Evolutionary conservation across 768 basidiomycete genomes (phyloP), one percentile per base, ranked within the genome.

Genomic region (Calocera cornea): DNA sequence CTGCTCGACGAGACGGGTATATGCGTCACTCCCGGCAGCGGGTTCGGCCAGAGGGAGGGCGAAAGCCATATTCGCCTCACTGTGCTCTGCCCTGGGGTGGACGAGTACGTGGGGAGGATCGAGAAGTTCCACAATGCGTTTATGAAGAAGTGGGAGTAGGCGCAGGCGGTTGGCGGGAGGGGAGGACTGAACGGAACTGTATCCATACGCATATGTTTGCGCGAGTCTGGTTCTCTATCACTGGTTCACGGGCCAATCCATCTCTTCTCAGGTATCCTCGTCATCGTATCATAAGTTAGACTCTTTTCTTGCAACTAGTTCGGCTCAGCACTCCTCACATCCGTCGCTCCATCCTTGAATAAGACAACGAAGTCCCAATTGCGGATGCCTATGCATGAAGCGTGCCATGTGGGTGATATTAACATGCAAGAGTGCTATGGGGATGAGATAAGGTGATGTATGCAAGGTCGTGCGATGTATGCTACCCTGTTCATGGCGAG

Each of bases 31-130:
- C 91, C 94, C 3, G 95, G 95, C 0, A 87, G 86, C 63, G 95
- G 95, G 0, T 99, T 99, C 75, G 95, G 95, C 2, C 95, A 97
- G 80, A 88, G 83, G 77, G 86, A 89, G 64, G 92, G 89, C 29
- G 88, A 94, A 73, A 87, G 86, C 78, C 95, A 99, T 77, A 88
- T 97, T 75, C 80, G 95, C 38, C 78, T 97, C 75, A 99, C 97
- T 8, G 97, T 95, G 72, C 78, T 98, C 71, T 97, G 94, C 73
- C 94, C 93, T 1, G 92, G 92, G 41, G 91, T 92, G 19, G 95
- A 95, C 50, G 92, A 94, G 72, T 97, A 94, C 74, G 89, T 95
- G 10, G 81, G 82, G 36, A 88, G 90, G 73, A 80, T 97, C 60
- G 93, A 92, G 78, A 78, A 76, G 68, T 89, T 89, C 83, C 88